A percentile compares a stretch with the other conserved stretches of the same genome.
Evolutionary conservation across 2,329 filamentous ascomycete species (phyloP).

Genomic region (Aspergillus latus): DNA sequence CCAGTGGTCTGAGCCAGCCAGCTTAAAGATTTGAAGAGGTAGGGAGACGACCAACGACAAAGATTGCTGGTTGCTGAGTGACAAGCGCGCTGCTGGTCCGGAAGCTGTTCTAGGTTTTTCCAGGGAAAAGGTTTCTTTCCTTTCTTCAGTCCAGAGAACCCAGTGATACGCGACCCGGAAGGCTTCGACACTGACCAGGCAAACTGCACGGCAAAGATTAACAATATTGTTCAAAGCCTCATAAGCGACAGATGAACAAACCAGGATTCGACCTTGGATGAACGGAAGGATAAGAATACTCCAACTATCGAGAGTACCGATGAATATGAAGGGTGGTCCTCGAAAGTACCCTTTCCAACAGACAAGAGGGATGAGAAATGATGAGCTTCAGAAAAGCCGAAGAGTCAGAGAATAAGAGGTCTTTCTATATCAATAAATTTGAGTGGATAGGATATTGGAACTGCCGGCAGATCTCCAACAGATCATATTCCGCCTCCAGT

Average conservation of each 20-base stretch:
- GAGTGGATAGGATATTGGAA: too few relatives aligned
- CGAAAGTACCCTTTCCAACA: too few relatives aligned
- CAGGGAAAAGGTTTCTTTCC: background rate
- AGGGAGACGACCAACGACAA: background rate
- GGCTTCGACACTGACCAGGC: background rate
- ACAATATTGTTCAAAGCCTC: too few relatives aligned
- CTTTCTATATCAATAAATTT: too few relatives aligned
- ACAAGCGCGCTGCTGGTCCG: background rate
- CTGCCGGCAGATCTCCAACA: background rate
- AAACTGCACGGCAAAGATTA: background rate
- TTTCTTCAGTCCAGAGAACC: background rate
- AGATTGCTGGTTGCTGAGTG: background rate
- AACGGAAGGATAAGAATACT: too few relatives aligned
- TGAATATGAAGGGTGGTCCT: too few relatives aligned
- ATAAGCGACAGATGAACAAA: too few relatives aligned
- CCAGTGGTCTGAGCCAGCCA: background rate
- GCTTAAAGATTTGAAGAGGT: slow-evolving; percentile 1
- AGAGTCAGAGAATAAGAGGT: too few relatives aligned
- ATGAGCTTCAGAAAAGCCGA: too few relatives aligned
- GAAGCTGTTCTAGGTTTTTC: background rate
- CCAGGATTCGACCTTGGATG: too few relatives aligned
- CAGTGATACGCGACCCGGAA: background rate
- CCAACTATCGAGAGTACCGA: too few relatives aligned
- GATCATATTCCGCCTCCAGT: slow-evolving; percentile 3
- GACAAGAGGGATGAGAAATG: too few relatives aligned